phyloP scores from a whole-genome alignment of 2,329 filamentous ascomycete genomes.

The Xylariaceae sp. region DNA sequence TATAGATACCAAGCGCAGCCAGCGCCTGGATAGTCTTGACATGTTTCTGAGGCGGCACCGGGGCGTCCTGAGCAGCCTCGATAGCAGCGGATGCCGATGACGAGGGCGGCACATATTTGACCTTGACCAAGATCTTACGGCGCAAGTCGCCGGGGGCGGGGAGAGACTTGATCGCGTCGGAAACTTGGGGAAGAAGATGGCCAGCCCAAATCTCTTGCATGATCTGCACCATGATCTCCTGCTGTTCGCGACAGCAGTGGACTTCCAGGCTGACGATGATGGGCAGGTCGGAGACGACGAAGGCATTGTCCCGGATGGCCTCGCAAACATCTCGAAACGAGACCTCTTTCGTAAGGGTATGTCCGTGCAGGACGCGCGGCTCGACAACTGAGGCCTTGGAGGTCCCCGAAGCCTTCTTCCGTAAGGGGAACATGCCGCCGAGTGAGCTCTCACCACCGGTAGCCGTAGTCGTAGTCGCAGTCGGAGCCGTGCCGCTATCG shows the following conservation, averaged over 20 bases:
- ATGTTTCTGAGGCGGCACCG: conserved; percentile 40
- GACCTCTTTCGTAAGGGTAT: conserved; percentile 85
- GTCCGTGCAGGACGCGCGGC: conserved; percentile 77
- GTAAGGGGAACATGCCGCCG: conserved; percentile 12
- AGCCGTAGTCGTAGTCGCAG: too few species aligned
- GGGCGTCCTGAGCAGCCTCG: conserved; percentile 17
- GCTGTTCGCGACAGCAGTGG: conserved; percentile 74
- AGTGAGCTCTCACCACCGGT: not conserved
- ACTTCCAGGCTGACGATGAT: conserved; percentile 95
- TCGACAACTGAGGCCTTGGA: conserved; percentile 44
- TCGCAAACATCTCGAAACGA: conserved; percentile 80
- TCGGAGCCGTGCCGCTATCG: not conserved
- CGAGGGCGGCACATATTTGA: conserved; percentile 57
- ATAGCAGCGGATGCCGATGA: conserved; percentile 28
- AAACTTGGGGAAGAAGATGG: conserved; percentile 55
- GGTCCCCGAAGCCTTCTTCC: conserved; percentile 25
- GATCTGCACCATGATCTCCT: conserved; percentile 85
- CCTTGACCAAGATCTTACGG: conserved; percentile 78
- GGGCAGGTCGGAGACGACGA: conserved; percentile 68
- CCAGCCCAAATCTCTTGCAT: conserved; percentile 81
- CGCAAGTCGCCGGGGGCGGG: conserved; percentile 65
- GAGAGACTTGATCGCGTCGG: conserved; percentile 45
- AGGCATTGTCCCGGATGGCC: conserved; percentile 73
- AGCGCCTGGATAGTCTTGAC: conserved; percentile 67
- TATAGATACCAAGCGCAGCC: conserved; percentile 74